These are phyloP conservation scores for Geotrichum candidum DNA, from an alignment of 1,139 yeast genomes.

Conservation along the genomic window DNA sequence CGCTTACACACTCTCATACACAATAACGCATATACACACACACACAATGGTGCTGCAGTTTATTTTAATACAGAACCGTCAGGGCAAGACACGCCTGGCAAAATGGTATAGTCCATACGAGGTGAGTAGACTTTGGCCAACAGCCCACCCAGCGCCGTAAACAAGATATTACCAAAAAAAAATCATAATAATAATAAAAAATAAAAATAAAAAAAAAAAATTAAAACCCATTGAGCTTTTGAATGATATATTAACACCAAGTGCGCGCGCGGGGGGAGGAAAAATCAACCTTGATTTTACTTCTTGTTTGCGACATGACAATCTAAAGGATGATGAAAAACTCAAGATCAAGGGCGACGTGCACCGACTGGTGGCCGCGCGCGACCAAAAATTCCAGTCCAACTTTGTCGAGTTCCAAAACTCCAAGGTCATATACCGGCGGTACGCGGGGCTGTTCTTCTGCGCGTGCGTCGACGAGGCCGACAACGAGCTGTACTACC, in stretches of 20 bases:
- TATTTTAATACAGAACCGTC: conserved; percentile 77
- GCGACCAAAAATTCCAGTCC: conserved; percentile 74
- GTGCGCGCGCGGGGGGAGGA: too few relatives aligned
- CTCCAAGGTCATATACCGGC: conserved; percentile 70
- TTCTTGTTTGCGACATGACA: too few relatives aligned
- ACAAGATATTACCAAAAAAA: too few relatives aligned
- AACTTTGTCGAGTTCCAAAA: conserved; percentile 48
- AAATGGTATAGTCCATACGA: conserved; percentile 60
- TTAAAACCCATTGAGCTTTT: too few relatives aligned
- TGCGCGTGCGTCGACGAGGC: conserved; percentile 67
- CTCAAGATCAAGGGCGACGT: conserved; percentile 53
- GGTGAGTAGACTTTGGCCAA: conserved; percentile 24
- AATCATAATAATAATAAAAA: too few relatives aligned
- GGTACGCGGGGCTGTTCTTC: conserved; percentile 90
- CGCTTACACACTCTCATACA: neutral
- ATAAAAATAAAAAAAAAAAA: too few relatives aligned
- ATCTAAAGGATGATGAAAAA: conserved; percentile 46
- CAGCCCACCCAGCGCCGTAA: neutral
- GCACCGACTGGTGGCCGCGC: conserved; percentile 72
- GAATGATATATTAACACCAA: too few relatives aligned
- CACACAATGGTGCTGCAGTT: conserved; percentile 64
- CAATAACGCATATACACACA: neutral
- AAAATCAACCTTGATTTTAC: conserved; percentile 28
- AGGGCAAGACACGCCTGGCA: conserved; percentile 84
- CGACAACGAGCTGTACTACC: conserved; percentile 74